Conservation (phyloP, 345 rosid species). For the Eucalyptus erythrocorys region DNA sequence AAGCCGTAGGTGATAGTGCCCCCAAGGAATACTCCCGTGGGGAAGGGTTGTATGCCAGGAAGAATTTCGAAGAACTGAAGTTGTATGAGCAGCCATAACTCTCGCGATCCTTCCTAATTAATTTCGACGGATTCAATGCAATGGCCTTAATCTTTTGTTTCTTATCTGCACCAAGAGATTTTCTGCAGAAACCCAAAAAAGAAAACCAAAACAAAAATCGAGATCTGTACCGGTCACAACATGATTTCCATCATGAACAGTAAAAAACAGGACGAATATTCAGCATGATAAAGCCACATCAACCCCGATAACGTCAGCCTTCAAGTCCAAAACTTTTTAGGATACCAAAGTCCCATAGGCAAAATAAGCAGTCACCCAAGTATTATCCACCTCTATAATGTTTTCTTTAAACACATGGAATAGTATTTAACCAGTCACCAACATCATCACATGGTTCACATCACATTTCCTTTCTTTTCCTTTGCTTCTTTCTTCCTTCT, state of each 20-base stretch:
- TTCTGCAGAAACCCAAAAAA: slow-evolving; percentile 13
- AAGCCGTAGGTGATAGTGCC: slow-evolving; percentile 13
- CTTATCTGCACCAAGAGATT: slow-evolving; percentile 7
- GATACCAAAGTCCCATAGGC: neutral
- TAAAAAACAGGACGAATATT: neutral
- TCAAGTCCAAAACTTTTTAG: neutral
- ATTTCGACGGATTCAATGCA: slow-evolving; percentile 2
- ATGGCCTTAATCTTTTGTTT: slow-evolving; percentile 1
- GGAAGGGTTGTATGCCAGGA: neutral
- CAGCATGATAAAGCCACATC: neutral
- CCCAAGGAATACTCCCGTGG: slow-evolving; percentile 2
- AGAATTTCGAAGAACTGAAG: neutral
- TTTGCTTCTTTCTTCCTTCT: neutral
- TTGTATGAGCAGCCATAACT: slow-evolving; percentile 1
- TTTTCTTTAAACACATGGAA: neutral
- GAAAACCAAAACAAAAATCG: neutral
- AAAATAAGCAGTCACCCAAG: neutral
- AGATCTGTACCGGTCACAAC: neutral
- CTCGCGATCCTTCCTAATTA: slow-evolving; percentile 7
- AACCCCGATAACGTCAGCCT: neutral
- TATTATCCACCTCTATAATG: neutral
- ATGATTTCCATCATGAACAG: neutral
- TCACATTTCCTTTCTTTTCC: neutral
- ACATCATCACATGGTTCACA: neutral
- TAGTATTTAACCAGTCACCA: neutral